phyloP scores from a whole-genome alignment of 345 rosid genomes.

The Eucalyptus cladocalyx region DNA sequence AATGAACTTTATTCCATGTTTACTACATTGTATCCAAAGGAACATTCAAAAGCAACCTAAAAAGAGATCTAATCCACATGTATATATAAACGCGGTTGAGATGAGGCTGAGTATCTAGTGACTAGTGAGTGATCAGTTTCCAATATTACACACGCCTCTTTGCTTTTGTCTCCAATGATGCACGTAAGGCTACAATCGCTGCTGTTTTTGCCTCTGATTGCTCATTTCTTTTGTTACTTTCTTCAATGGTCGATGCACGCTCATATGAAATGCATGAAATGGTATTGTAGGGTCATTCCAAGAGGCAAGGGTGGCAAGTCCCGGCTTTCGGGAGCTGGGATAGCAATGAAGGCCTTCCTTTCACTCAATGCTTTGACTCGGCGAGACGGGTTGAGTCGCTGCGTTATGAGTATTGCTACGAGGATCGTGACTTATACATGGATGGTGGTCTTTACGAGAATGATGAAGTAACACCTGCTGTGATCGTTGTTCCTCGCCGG shows the following conservation, averaged over 20 bases:
- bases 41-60: not conserved
- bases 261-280: not conserved
- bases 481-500: conserved; percentile 25
- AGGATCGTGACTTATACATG: conserved; percentile 13
- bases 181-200: not conserved
- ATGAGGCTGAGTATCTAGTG: not conserved
- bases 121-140: not conserved
- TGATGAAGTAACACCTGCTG: not conserved
- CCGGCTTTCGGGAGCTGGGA: conserved; percentile 31
- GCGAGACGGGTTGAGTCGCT: conserved; percentile 9
- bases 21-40: not conserved
- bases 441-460: conserved; percentile 14
- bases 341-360: conserved; percentile 17
- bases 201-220: not conserved
- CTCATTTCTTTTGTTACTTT: not conserved
- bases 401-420: not conserved
- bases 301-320: conserved; percentile 1
- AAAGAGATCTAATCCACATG: not conserved
- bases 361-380: conserved; percentile 27
- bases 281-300: not conserved
- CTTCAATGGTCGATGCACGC: not conserved
- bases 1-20: not conserved
- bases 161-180: not conserved
- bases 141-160: not conserved
- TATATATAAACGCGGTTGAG: not conserved